Evolutionary conservation across 495 filamentous ascomycete genomes (phyloP).

Genomic region (Jackrogersella minutella): DNA sequence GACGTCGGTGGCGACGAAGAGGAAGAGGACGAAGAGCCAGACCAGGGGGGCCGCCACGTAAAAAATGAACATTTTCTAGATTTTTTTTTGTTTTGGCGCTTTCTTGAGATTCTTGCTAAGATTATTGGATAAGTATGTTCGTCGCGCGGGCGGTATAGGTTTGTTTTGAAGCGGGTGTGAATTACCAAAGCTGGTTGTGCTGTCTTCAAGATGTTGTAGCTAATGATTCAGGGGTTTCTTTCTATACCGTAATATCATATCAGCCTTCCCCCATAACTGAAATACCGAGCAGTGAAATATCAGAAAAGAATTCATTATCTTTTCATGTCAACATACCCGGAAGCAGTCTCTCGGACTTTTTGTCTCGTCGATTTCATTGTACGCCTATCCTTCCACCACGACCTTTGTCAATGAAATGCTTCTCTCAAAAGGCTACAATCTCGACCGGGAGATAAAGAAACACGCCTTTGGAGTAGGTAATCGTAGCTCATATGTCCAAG

Average conservation of each 20-base stretch:
- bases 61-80: conserved; percentile 9
- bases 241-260: background rate
- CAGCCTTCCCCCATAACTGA: too few relatives aligned
- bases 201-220: too few relatives aligned
- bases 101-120: too few relatives aligned
- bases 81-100: background rate
- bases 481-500: background rate
- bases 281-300: too few relatives aligned
- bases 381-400: background rate
- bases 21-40: conserved; percentile 18
- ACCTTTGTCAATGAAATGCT: background rate
- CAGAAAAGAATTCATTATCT: background rate
- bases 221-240: too few relatives aligned
- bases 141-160: too few relatives aligned
- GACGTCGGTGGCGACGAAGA: conserved; percentile 5
- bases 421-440: background rate
- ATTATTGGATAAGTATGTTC: too few relatives aligned
- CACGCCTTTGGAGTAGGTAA: background rate
- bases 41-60: conserved; percentile 9
- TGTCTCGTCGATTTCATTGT: background rate
- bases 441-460: background rate
- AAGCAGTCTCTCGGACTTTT: background rate
- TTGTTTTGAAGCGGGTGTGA: too few relatives aligned
- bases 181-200: too few relatives aligned
- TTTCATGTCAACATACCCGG: background rate